Base-by-base conservation (phyloP, 1,284 basidiomycete species). In the Moesziomyces sp. region DNA sequence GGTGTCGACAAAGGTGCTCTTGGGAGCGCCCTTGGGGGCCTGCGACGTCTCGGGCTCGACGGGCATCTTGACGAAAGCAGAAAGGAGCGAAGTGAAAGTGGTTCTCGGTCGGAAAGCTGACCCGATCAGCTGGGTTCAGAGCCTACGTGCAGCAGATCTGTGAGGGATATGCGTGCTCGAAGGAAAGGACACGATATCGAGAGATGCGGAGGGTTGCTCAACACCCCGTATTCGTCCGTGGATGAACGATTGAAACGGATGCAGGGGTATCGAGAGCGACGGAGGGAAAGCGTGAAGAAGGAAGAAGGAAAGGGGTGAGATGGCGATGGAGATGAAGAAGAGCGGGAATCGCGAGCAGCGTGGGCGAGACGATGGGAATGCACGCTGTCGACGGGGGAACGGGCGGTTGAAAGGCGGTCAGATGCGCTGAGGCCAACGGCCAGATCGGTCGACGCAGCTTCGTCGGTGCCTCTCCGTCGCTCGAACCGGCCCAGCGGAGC, bases 1-100 rank as follows among this genome's bases (percentile, higher is more conserved):
- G 54, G 77, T 75, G 69, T 81, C 79, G 21, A 79, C 73, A 46
- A 79, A 79, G 77, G 72, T 70, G 61, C 71, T 74, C 58, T 55
- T 66, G 10, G 74, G 69, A 55, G 67, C 72, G 40, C 76, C 76
- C 40, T 47, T 46, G 2, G 74, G 76, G 43, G 76, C 74, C 52
- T 73, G 63, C n/a, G 74, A 61, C 26, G 62, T 65, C 66, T 78
- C 76, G 46, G 66, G 69, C 60, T 73, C 57, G 52, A 40, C 33
- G 35, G 67, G 48, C 74, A 76, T 76, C 40, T 52, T 73, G 53
- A 33, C 38, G 35, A 9, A 28, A 33, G 26, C 33, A 24, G 16
- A 35, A 40, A 23, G 18, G 43, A 40, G 13, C 14, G 42, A 30
- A 13, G 52, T 2, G 2, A 19, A 7, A 14, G 8, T 40, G 46